Base-by-base conservation (phyloP, 2,329 filamentous ascomycete genomes). In the Sporothrix brunneoviolacea region DNA sequence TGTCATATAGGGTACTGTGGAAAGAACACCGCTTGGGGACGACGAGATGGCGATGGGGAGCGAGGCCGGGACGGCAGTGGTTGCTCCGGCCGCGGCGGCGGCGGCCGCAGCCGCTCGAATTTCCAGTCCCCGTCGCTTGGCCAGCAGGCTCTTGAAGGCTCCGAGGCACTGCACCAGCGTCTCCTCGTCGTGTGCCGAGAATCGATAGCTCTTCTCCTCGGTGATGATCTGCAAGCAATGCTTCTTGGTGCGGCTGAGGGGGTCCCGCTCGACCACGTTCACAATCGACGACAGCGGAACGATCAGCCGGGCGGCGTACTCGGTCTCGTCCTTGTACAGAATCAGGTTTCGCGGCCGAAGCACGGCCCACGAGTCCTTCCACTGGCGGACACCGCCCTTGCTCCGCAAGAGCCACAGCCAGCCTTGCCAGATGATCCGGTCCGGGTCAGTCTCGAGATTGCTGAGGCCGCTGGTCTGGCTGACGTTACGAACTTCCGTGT, bases 351-450 rank as follows among this genome's bases (percentile, higher is more conserved):
- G 83, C 1, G 88, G 85, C 28, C 93, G 86, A 46, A 98, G 76
- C 0, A 97, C 93, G 12, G 86, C 86, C 93, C 93, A 97, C 53
- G 90, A 77, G 60, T 89, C 85, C 73, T 95, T 96, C 93, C 93
- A 98, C 62, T 95, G 87, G 41, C 86, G 83, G 49, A 98, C 75
- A 8, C 90, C 89, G 19, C 84, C 77, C 61, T 89, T 91, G 55
- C 84, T 87, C 60, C 88, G 89, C 51, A 96, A 78, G 55, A 89
- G 82, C 66, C 88, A 86, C 28, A 97, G 79, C 76, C 89, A 91
- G 46, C 91, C 91, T 64, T 97, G 90, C 78, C 88, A 95, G 39
- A 97, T 79, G n/a, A 97, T 85, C 22, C 91, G 84, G 64, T 95
- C 91, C 1, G 85, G 83, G 56, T 93, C 88, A 0, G 21, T 53